phyloP scores from a whole-genome alignment of 495 filamentous ascomycete species.

The Podospora didyma region DNA sequence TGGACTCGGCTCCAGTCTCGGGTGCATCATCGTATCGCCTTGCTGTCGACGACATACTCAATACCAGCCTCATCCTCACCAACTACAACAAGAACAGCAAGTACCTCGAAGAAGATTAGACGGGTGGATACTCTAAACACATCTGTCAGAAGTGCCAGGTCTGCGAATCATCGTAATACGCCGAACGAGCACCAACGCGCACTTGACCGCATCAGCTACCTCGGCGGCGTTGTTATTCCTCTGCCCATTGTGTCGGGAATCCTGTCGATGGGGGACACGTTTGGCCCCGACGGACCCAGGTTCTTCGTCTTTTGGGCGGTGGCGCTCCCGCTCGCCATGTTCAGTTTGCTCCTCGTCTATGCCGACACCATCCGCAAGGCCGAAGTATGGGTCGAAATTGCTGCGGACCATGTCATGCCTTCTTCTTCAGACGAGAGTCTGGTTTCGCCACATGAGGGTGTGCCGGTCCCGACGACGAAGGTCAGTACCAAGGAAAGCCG shows the following conservation, averaged over 20 bases:
- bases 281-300: constrained; percentile 25
- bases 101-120: neutral
- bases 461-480: neutral
- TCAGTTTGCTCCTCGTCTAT: constrained; percentile 36
- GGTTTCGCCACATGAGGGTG: neutral
- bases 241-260: constrained; percentile 39
- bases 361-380: constrained; percentile 39
- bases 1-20: constrained; percentile 30
- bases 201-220: constrained; percentile 38
- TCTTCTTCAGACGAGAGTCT: neutral
- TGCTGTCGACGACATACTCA: constrained; percentile 7
- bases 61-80: neutral
- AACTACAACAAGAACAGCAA: neutral
- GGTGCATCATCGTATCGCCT: constrained; percentile 17
- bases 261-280: constrained; percentile 38
- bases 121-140: constrained; percentile 1
- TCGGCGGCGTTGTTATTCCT: constrained; percentile 39
- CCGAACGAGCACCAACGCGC: constrained; percentile 31
- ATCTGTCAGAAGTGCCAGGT: neutral
- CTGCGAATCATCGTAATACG: neutral
- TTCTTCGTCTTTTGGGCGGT: constrained; percentile 43
- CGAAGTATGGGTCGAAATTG: constrained; percentile 43
- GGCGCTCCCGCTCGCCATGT: constrained; percentile 25
- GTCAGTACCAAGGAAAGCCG: constrained; percentile 2
- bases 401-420: constrained; percentile 16